phyloP scores from a whole-genome alignment of 176 grass and related monocot genomes.

The Lolium perenne region DNA sequence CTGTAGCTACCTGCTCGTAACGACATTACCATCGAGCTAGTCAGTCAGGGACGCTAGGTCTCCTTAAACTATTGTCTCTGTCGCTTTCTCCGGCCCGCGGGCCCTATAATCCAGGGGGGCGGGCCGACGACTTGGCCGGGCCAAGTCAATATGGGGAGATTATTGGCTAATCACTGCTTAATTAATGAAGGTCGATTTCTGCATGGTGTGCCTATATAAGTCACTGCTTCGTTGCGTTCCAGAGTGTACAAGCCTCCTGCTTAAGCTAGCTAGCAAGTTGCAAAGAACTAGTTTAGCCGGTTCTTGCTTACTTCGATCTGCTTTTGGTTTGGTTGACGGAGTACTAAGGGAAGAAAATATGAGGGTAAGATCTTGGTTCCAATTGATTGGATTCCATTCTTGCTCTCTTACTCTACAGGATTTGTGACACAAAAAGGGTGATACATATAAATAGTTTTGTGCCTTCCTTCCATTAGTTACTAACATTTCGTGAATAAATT shows the following conservation, averaged over 20 bases:
- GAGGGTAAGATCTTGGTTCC: conserved; percentile 36
- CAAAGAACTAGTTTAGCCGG: background rate
- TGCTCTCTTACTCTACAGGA: no score
- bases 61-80: background rate
- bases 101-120: background rate
- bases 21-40: no score
- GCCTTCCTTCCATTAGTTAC: background rate
- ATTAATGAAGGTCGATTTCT: no score
- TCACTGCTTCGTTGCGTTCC: background rate
- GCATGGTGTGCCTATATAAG: background rate
- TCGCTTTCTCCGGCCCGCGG: conserved; percentile 2
- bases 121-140: conserved; percentile 5
- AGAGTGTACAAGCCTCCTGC: background rate
- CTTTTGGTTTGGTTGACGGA: background rate
- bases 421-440: background rate
- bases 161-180: background rate
- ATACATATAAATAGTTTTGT: background rate
- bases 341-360: background rate
- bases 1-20: background rate
- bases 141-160: background rate
- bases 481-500: background rate
- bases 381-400: no score
- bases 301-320: background rate
- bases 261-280: background rate
- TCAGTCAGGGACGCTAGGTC: no score